Evolutionary conservation across 2,329 filamentous ascomycete genomes (phyloP).

Genomic region (Scytalidium lignicola): DNA sequence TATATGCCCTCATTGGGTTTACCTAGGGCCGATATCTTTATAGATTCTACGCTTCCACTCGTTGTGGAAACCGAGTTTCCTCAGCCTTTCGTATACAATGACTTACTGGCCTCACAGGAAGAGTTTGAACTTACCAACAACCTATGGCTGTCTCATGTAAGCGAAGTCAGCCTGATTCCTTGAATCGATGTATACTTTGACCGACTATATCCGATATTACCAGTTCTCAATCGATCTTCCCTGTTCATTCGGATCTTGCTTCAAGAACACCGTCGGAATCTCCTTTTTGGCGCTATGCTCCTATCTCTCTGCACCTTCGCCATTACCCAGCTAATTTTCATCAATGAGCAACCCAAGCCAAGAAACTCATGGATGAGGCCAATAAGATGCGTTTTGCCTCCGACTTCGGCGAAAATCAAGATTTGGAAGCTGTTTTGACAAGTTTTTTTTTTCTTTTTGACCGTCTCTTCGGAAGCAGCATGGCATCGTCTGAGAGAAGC

Average conservation of each 20-base stretch:
- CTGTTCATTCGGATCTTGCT: constrained; percentile 36
- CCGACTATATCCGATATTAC: constrained; percentile 36
- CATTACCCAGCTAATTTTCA: constrained; percentile 38
- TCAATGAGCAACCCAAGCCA: constrained; percentile 36
- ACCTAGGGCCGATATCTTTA: constrained; percentile 27
- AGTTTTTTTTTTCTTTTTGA: constrained; percentile 29
- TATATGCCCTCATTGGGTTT: constrained; percentile 29
- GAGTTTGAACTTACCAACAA: constrained; percentile 20
- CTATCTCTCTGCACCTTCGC: constrained; percentile 37
- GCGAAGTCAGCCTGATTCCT: constrained; percentile 30
- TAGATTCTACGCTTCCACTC: no score
- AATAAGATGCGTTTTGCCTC: constrained; percentile 37
- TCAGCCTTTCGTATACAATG: no score
- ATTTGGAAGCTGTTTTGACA: constrained; percentile 23
- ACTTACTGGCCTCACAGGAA: constrained; percentile 4
- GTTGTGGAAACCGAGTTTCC: constrained; percentile 16
- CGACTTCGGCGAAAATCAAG: constrained; percentile 28
- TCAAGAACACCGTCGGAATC: constrained; percentile 36
- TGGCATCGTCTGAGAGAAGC: constrained; percentile 23
- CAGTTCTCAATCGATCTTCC: constrained; percentile 33
- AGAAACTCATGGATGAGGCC: constrained; percentile 36
- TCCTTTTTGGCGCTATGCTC: constrained; percentile 38
- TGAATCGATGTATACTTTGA: constrained; percentile 38
- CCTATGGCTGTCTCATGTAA: constrained; percentile 33
- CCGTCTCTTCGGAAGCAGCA: constrained; percentile 24